A percentile compares a stretch with the other conserved stretches of the same genome.
These are phyloP conservation scores for Pilaira anomala DNA, from an alignment of 192 early-diverging fungal genomes.

Conservation along the genomic window DNA sequence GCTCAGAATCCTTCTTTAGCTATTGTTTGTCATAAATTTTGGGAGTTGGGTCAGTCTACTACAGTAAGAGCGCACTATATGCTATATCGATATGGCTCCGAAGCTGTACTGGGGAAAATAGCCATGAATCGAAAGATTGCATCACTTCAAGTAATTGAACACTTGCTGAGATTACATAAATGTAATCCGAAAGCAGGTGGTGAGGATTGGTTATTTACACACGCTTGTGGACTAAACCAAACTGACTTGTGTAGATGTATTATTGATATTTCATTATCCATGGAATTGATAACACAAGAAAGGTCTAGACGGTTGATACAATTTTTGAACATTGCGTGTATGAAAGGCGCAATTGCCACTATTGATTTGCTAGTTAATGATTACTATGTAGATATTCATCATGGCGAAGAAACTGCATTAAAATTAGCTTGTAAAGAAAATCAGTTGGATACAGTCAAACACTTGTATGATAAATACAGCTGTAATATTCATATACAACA, in stretches of 20 bases:
- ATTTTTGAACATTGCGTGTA: slow-evolving; percentile 21
- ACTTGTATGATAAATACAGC: slow-evolving; percentile 18
- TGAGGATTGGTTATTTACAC: slow-evolving; percentile 19
- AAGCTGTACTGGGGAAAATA: slow-evolving; percentile 4
- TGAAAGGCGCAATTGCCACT: slow-evolving; percentile 19
- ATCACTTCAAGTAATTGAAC: slow-evolving; percentile 9
- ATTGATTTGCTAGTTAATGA: slow-evolving; percentile 23
- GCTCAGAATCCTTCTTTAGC: slow-evolving; percentile 30
- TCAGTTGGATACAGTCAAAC: slow-evolving; percentile 17
- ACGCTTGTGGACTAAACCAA: neutral
- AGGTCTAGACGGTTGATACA: slow-evolving; percentile 3
- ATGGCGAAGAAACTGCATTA: slow-evolving; percentile 15
- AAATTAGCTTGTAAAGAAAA: slow-evolving; percentile 29
- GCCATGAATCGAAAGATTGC: slow-evolving; percentile 13
- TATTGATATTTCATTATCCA: neutral
- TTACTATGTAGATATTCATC: slow-evolving; percentile 16
- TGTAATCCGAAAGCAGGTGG: slow-evolving; percentile 22
- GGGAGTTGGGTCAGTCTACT: slow-evolving; percentile 18
- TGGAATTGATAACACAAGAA: neutral
- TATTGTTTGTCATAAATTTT: slow-evolving; percentile 6
- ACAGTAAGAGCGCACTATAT: slow-evolving; percentile 32
- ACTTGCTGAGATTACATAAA: slow-evolving; percentile 15
- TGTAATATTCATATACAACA: slow-evolving; percentile 26
- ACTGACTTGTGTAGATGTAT: neutral
- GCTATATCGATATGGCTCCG: slow-evolving; percentile 21